Conservation (phyloP, 2,329 filamentous ascomycete species). For the Phialemonium atrogriseum region DNA sequence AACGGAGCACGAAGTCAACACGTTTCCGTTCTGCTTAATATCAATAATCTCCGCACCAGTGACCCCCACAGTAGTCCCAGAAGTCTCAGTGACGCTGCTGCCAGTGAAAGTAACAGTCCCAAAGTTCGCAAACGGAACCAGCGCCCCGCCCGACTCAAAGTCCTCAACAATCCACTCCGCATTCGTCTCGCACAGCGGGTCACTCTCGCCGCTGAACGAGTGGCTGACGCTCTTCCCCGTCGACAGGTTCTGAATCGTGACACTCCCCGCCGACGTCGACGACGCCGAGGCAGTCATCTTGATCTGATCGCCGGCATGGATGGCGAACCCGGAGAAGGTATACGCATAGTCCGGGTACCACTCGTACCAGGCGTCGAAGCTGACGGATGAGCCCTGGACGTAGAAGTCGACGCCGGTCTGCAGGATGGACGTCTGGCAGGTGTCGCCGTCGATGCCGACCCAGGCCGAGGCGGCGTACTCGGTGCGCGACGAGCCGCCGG, state of each 20-base stretch:
- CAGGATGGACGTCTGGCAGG: conserved; percentile 43
- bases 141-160: conserved; percentile 27
- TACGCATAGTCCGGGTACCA: conserved; percentile 47
- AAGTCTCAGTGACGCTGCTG: conserved; percentile 22
- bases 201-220: conserved; percentile 34
- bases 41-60: conserved; percentile 32
- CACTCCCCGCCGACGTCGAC: conserved; percentile 32
- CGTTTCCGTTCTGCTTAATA: conserved; percentile 11
- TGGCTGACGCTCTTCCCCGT: conserved; percentile 43
- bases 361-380: conserved; percentile 50
- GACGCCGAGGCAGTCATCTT: conserved; percentile 25
- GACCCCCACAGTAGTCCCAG: conserved; percentile 21
- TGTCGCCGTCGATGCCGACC: conserved; percentile 56
- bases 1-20: conserved; percentile 14
- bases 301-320: conserved; percentile 13
- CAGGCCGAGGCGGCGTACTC: conserved; percentile 43
- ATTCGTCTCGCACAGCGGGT: conserved; percentile 43
- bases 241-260: conserved; percentile 36
- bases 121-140: conserved; percentile 39
- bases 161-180: conserved; percentile 59
- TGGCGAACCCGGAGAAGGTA: conserved; percentile 13
- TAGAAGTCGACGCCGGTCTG: conserved; percentile 51
- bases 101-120: conserved; percentile 34
- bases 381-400: conserved; percentile 28
- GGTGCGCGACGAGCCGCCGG: conserved; percentile 21